Percentiles rank a stretch among this genome's conserved stretches.
Evolutionary conservation across 768 basidiomycete species (phyloP).

Genomic region (Ramaria sp.): DNA sequence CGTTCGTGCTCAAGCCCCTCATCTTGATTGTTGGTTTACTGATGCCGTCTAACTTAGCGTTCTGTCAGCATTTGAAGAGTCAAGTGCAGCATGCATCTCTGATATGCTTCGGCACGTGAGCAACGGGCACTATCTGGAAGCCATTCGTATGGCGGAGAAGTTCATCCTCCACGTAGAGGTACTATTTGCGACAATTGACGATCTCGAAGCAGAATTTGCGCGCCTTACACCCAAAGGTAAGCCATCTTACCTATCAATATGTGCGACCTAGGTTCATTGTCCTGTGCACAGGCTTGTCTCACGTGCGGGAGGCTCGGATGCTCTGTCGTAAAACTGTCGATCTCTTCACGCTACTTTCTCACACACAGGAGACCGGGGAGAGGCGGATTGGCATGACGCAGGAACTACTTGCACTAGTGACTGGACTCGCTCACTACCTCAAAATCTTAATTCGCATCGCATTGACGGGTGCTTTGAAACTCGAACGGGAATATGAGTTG

Average conservation of each 20-base stretch:
- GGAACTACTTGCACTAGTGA: conserved; percentile 92
- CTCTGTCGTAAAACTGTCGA: conserved; percentile 98
- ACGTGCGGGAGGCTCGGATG: conserved; percentile 96
- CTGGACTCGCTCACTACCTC: conserved; percentile 97
- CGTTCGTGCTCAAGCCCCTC: conserved; percentile 41
- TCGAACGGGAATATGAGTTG: conserved; percentile 83
- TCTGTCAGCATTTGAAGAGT: conserved; percentile 95
- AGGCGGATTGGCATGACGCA: conserved; percentile 94
- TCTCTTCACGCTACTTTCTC: conserved; percentile 90
- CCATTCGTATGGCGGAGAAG: conserved; percentile 96
- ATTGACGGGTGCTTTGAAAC: conserved; percentile 86
- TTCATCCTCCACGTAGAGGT: conserved; percentile 98
- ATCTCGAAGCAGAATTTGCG: conserved; percentile 83
- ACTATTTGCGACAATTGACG: conserved; percentile 93
- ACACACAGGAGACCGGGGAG: conserved; percentile 87
- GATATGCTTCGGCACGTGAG: conserved; percentile 98
- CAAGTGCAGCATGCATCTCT: conserved; percentile 97
- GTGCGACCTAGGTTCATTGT: not conserved
- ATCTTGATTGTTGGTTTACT: not conserved
- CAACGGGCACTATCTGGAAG: conserved; percentile 91
- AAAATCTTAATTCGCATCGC: conserved; percentile 99
- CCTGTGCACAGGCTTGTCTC: conserved; percentile 71
- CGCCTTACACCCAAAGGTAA: conserved; percentile 75
- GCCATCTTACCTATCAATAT: conserved; percentile 16
- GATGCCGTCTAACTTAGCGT: conserved; percentile 40